Evolutionary conservation across 2,329 filamentous ascomycete species (phyloP).

Genomic region (Stemphylium lycopersici): DNA sequence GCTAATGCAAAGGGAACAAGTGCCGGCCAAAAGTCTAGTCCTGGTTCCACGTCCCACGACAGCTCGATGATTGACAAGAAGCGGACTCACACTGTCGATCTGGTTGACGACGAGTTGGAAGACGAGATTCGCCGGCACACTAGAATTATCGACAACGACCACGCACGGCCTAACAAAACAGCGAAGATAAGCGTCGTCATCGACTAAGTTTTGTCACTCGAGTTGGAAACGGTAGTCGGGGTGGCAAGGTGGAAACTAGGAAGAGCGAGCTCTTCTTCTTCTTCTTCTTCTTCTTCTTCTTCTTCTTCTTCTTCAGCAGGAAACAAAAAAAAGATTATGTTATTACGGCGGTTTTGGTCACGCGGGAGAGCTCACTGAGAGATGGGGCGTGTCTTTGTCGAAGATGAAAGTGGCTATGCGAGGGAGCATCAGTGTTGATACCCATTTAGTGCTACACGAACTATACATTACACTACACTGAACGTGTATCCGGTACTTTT

Average conservation of each 20-base stretch:
- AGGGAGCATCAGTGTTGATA: not conserved
- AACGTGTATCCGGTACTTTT: too few species aligned
- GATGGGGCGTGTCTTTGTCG: not conserved
- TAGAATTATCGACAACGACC: conserved; percentile 11
- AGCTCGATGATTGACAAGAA: conserved; percentile 13
- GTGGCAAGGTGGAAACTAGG: not conserved
- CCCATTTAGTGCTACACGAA: not conserved
- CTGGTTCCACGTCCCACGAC: not conserved
- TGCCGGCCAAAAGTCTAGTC: not conserved
- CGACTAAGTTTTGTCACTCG: conserved; percentile 5
- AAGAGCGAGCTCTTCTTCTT: not conserved
- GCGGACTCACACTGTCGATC: conserved; percentile 12
- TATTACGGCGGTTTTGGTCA: not conserved
- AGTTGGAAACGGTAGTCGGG: too few species aligned
- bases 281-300: too few species aligned
- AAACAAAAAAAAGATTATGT: not conserved
- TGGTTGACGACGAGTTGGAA: conserved; percentile 19
- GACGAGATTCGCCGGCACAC: conserved; percentile 23
- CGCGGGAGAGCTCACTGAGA: not conserved
- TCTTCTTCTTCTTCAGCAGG: too few species aligned
- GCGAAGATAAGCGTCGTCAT: conserved; percentile 28
- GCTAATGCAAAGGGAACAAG: not conserved
- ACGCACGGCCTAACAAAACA: conserved; percentile 15
- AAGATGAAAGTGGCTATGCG: not conserved
- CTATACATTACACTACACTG: not conserved